Base-by-base conservation (phyloP, 2,329 filamentous ascomycete genomes). In the Colletotrichum scovillei region DNA sequence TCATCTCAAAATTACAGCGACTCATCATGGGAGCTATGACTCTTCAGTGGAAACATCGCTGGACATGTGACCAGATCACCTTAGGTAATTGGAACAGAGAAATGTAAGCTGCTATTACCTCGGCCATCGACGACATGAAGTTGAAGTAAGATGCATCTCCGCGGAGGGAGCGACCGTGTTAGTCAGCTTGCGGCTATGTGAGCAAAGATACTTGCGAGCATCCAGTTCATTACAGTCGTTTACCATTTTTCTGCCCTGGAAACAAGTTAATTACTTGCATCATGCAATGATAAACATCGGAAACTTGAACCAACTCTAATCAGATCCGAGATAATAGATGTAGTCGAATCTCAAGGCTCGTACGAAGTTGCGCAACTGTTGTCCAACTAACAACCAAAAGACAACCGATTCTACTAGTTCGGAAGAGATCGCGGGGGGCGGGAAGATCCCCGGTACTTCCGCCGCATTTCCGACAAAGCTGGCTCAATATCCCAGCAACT, bases 401-500 rank as follows among this genome's bases (percentile, higher is more conserved):
- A 55, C 42, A 6, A 55, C 52, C 11, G 1, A 24, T 22, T 6
- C 22, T 12, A 14, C 52, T 22, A 55, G 52, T 24, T 24, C 22
- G n/a, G 52, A 26, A 30, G 24, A 16, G 57, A 24, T 38, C 19
- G 30, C 2, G 30, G 32, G 16, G 32, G 19, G 7, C 16, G 38
- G 38, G 28, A 49, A 19, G 26, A 38, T 24, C 32, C 28, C 58
- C 59, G 58, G 24, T 63, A 60, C 26, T 24, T 14, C 67, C 67
- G 70, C 53, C 16, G n/a, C 58, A 73, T 70, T 70, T 62, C 70
- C 70, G 59, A 8, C 6, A 5, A 52, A 62, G 19, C 19, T n/a
- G 67, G 42, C 26, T 42, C 26, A 32, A n/a, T 30, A 38, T 32
- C 19, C 32, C 22, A 49, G 68, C n/a, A 56, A 28, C 32, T 14